Percentiles rank a stretch among this genome's conserved stretches.
Evolutionary conservation across 352 stramenopile species (phyloP).

Genomic region (Phytophthora hybrid): DNA sequence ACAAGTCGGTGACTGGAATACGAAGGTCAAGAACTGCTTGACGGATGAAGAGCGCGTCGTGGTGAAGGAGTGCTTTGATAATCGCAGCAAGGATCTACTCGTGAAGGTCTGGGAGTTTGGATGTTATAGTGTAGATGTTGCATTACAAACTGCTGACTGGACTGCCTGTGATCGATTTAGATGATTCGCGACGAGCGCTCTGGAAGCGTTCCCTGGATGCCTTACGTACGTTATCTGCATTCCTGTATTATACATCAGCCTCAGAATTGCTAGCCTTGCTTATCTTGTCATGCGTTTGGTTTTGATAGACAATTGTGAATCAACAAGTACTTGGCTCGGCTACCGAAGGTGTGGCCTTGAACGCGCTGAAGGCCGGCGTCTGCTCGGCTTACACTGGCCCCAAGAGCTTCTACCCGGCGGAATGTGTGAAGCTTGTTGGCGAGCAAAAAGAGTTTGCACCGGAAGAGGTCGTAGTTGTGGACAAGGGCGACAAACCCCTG

Average conservation of each 20-base stretch:
- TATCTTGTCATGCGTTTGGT: neutral
- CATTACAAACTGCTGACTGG: slow-evolving; percentile 3
- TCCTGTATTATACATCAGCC: neutral
- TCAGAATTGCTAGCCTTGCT: slow-evolving; percentile 1
- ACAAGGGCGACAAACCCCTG: slow-evolving; percentile 25
- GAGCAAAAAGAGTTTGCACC: slow-evolving; percentile 61
- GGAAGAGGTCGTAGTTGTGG: slow-evolving; percentile 34
- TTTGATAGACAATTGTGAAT: slow-evolving; percentile 66
- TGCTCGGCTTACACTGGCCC: slow-evolving; percentile 76
- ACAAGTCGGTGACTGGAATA: slow-evolving; percentile 70
- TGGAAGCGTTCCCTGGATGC: slow-evolving; percentile 72
- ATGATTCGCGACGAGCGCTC: slow-evolving; percentile 71
- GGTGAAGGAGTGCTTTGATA: slow-evolving; percentile 71
- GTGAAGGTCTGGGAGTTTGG: slow-evolving; percentile 39
- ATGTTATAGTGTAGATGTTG: neutral
- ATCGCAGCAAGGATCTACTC: slow-evolving; percentile 61
- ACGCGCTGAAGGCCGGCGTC: slow-evolving; percentile 65
- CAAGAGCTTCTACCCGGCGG: slow-evolving; percentile 65
- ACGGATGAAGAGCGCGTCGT: slow-evolving; percentile 61
- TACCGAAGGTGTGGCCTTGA: slow-evolving; percentile 64
- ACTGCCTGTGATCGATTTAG: slow-evolving; percentile 29
- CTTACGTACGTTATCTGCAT: slow-evolving; percentile 60
- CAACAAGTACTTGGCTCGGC: slow-evolving; percentile 65
- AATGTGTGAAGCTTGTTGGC: slow-evolving; percentile 63
- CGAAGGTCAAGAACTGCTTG: slow-evolving; percentile 79